Conservation (phyloP, 768 basidiomycete species). For the Suillus brevipes region DNA sequence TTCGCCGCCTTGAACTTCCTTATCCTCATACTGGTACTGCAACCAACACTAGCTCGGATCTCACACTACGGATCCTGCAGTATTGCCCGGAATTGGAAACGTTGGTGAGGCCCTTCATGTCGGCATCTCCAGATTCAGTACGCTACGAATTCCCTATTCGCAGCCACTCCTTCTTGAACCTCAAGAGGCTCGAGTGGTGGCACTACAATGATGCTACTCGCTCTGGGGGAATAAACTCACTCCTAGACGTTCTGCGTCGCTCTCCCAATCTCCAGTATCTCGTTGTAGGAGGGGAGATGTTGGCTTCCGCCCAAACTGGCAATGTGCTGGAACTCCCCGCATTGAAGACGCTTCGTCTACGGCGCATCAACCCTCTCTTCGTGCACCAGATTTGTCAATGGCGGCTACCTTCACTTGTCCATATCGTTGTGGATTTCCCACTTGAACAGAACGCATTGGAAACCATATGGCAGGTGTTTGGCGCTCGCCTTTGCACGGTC, state of each 20-base stretch:
- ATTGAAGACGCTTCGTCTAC: slow-evolving; percentile 56
- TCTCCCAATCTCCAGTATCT: slow-evolving; percentile 62
- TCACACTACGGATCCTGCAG: slow-evolving; percentile 48
- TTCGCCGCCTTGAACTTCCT: slow-evolving; percentile 59
- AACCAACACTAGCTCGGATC: slow-evolving; percentile 26
- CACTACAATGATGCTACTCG: slow-evolving; percentile 55
- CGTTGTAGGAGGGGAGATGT: slow-evolving; percentile 49
- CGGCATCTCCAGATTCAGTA: slow-evolving; percentile 24
- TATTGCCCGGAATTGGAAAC: slow-evolving; percentile 52
- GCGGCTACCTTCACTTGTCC: slow-evolving; percentile 53
- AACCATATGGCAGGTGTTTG: slow-evolving; percentile 50
- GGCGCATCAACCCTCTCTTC: slow-evolving; percentile 48
- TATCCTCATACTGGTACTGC: slow-evolving; percentile 52
- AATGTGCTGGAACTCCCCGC: slow-evolving; percentile 40
- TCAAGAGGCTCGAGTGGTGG: slow-evolving; percentile 73
- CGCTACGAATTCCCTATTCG: slow-evolving; percentile 56
- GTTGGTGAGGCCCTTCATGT: slow-evolving; percentile 48
- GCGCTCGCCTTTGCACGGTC: slow-evolving; percentile 49
- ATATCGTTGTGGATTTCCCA: slow-evolving; percentile 53
- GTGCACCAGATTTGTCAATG: slow-evolving; percentile 50
- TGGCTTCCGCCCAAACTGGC: slow-evolving; percentile 23
- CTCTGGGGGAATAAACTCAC: slow-evolving; percentile 65
- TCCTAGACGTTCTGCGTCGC: slow-evolving; percentile 49
- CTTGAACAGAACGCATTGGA: slow-evolving; percentile 38
- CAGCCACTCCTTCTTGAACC: slow-evolving; percentile 44